These are phyloP conservation scores for Cadophora sp. DNA, from an alignment of 2,329 filamentous ascomycete species.

Conservation along the genomic window DNA sequence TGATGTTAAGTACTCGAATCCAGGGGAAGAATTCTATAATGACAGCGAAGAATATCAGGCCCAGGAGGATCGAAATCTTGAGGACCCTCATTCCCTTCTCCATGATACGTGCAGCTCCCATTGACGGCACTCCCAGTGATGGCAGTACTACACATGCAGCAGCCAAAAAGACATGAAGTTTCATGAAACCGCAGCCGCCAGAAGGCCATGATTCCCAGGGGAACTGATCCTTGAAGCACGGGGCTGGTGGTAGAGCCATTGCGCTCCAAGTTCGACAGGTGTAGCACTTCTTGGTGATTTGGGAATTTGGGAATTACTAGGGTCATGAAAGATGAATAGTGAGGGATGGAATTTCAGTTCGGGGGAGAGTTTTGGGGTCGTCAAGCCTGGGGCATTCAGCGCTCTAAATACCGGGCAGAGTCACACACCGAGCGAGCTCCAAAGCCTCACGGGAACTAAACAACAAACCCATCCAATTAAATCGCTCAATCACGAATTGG, in stretches of 20 bases:
- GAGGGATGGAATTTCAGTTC: not conserved
- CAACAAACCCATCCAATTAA: not conserved
- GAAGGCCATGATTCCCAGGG: too few relatives aligned
- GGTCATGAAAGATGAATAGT: not conserved
- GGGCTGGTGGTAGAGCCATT: too few relatives aligned
- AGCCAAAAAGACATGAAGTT: too few relatives aligned
- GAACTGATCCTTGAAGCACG: too few relatives aligned
- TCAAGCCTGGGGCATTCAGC: conserved; percentile 2
- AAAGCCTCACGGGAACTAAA: not conserved
- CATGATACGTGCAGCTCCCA: not conserved
- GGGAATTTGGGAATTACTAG: not conserved
- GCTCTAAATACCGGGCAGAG: conserved; percentile 1
- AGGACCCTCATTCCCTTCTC: not conserved
- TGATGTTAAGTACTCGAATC: too few relatives aligned
- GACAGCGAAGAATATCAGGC: not conserved
- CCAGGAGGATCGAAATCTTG: not conserved
- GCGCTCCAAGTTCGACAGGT: not conserved
- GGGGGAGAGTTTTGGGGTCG: not conserved
- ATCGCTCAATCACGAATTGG: not conserved
- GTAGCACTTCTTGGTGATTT: not conserved
- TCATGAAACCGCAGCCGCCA: too few relatives aligned
- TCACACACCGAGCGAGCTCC: conserved; percentile 16
- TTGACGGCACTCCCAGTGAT: not conserved
- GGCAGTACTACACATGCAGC: too few relatives aligned
- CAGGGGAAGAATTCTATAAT: not conserved